Percentiles rank a stretch among this genome's conserved stretches.
Conservation (phyloP, 345 rosid genomes). For the Capsella bursapastoris region DNA sequence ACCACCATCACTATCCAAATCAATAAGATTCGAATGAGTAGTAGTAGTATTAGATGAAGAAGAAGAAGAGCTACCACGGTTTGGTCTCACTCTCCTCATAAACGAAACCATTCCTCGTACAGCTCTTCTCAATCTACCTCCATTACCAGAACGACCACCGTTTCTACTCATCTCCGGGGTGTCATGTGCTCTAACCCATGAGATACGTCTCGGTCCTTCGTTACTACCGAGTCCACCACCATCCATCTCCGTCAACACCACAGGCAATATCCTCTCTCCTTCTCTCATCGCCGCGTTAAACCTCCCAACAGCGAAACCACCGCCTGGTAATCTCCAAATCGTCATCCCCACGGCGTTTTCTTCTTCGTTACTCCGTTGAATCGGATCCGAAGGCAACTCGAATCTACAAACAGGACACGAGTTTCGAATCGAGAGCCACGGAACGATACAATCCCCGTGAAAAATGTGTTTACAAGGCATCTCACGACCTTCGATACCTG, state of each 20-base stretch:
- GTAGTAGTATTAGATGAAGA: not conserved
- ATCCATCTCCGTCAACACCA: slow-evolving; percentile 72
- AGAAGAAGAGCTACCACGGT: slow-evolving; percentile 38
- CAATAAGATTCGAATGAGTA: slow-evolving; percentile 7
- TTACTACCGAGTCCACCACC: slow-evolving; percentile 58
- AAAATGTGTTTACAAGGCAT: slow-evolving; percentile 83
- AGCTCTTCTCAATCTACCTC: slow-evolving; percentile 58
- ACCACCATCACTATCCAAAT: slow-evolving; percentile 31
- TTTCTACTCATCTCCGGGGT: slow-evolving; percentile 42
- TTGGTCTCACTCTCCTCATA: slow-evolving; percentile 57
- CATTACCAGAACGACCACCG: slow-evolving; percentile 41
- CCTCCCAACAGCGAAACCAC: slow-evolving; percentile 85
- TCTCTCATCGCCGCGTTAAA: slow-evolving; percentile 54
- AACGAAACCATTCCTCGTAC: slow-evolving; percentile 64
- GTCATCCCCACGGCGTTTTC: slow-evolving; percentile 61
- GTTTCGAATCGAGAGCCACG: slow-evolving; percentile 72
- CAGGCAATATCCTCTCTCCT: slow-evolving; percentile 56
- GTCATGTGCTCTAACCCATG: slow-evolving; percentile 50
- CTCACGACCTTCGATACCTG: slow-evolving; percentile 64
- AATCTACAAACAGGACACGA: slow-evolving; percentile 82
- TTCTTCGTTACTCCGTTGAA: slow-evolving; percentile 8
- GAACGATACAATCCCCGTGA: slow-evolving; percentile 72
- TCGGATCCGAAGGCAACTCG: slow-evolving; percentile 58
- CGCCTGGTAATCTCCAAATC: slow-evolving; percentile 85
- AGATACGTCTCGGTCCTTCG: slow-evolving; percentile 51